A percentile compares a stretch with the other conserved stretches of the same genome.
phyloP scores from a whole-genome alignment of 352 stramenopile species.

The Globisporangium paroecandrum region DNA sequence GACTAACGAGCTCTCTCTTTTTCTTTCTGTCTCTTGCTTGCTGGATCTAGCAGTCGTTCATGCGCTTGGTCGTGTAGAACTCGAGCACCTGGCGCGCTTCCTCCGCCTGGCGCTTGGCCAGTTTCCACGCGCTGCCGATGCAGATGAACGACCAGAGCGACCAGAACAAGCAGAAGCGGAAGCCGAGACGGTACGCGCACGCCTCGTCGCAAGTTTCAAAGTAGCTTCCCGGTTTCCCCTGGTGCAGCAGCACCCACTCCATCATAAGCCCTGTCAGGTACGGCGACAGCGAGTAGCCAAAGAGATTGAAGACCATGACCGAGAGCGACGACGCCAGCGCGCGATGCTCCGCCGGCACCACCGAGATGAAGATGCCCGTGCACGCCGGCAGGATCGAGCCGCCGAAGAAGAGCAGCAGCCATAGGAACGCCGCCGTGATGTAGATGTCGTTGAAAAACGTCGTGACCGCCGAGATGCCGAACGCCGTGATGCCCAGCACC shows the following conservation, averaged over 20 bases:
- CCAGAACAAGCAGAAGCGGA: constrained; percentile 81
- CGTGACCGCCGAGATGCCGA: constrained; percentile 56
- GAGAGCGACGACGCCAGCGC: constrained; percentile 76
- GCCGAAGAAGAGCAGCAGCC: constrained; percentile 81
- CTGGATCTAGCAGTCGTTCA: constrained; percentile 4
- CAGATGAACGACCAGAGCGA: constrained; percentile 77
- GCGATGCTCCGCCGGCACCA: constrained; percentile 68
- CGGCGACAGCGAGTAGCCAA: constrained; percentile 74
- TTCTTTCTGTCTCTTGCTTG: too few species aligned
- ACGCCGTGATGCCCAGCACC: constrained; percentile 64
- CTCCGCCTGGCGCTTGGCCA: constrained; percentile 48
- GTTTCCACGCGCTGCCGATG: constrained; percentile 53
- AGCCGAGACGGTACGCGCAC: constrained; percentile 75
- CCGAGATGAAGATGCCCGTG: constrained; percentile 84
- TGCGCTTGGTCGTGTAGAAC: constrained; percentile 41
- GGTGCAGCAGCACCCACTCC: constrained; percentile 71
- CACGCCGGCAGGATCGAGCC: constrained; percentile 76
- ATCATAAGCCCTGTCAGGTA: constrained; percentile 79
- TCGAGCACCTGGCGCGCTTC: constrained; percentile 54
- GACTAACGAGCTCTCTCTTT: too few species aligned
- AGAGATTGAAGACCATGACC: constrained; percentile 83
- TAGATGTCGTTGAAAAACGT: constrained; percentile 83
- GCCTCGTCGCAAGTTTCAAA: constrained; percentile 77
- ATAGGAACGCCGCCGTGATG: constrained; percentile 68
- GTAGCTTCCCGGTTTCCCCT: constrained; percentile 55